These are phyloP conservation scores for Coemansia sp. DNA, from an alignment of 192 early-diverging fungal species.

Conservation along the genomic window DNA sequence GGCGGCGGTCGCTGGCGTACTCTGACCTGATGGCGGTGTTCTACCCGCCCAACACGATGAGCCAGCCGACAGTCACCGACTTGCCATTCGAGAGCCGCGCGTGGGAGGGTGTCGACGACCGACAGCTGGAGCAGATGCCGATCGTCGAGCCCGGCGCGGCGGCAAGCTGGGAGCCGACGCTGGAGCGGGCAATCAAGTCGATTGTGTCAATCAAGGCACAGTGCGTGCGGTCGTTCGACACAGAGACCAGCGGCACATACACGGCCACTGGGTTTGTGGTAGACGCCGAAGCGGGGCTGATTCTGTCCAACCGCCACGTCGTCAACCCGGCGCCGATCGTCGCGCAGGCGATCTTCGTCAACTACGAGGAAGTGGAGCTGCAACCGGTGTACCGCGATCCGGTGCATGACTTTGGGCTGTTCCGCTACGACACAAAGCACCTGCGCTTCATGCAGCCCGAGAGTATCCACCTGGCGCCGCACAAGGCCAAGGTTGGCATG, in stretches of 20 bases:
- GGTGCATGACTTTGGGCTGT: constrained; percentile 81
- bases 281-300: constrained; percentile 67
- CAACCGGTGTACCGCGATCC: constrained; percentile 77
- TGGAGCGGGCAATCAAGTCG: constrained; percentile 70
- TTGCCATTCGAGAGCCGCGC: constrained; percentile 37
- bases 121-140: constrained; percentile 9
- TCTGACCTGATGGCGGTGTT: constrained; percentile 54
- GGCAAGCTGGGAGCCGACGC: constrained; percentile 66
- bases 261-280: constrained; percentile 78
- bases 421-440: constrained; percentile 68
- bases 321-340: constrained; percentile 71
- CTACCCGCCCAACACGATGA: constrained; percentile 44
- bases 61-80: constrained; percentile 47
- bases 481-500: constrained; percentile 70
- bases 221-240: constrained; percentile 76
- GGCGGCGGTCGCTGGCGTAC: constrained; percentile 45
- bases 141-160: constrained; percentile 6
- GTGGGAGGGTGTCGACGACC: constrained; percentile 4
- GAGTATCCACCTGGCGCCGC: constrained; percentile 61
- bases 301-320: constrained; percentile 78
- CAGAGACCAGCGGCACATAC: constrained; percentile 70
- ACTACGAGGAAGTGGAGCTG: constrained; percentile 77
- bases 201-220: constrained; percentile 77
- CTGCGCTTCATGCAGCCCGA: constrained; percentile 35
- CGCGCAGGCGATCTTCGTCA: constrained; percentile 68